Percentiles rank a stretch among this genome's conserved stretches.
Conservation (phyloP, 1,139 yeast genomes). For the Candida glucosophila region DNA sequence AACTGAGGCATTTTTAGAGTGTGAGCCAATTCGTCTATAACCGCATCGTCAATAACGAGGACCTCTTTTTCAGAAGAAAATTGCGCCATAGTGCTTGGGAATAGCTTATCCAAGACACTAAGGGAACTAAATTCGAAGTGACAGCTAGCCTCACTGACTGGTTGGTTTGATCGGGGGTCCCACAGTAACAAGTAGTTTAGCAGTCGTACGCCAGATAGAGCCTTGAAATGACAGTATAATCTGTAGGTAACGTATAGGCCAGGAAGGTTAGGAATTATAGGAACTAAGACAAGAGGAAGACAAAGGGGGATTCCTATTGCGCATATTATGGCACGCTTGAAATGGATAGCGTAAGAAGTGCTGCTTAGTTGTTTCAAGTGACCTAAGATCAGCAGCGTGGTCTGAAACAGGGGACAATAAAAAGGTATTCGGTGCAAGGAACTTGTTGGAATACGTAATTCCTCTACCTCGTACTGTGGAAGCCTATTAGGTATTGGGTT, state of each 20-base stretch:
- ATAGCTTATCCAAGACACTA: neutral
- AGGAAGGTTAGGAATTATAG: constrained; percentile 92
- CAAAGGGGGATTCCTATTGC: constrained; percentile 67
- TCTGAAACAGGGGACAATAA: constrained; percentile 32
- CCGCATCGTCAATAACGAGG: constrained; percentile 5
- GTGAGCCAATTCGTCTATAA: constrained; percentile 5
- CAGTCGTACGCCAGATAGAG: constrained; percentile 68
- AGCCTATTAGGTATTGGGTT: constrained; percentile 9
- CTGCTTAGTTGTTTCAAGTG: constrained; percentile 24
- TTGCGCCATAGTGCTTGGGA: constrained; percentile 6
- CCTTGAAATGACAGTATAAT: constrained; percentile 77
- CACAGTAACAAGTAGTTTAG: constrained; percentile 43
- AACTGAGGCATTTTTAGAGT: constrained; percentile 27
- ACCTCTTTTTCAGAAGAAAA: too few species aligned
- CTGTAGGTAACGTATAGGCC: constrained; percentile 82
- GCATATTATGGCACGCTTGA: constrained; percentile 33
- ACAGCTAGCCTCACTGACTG: too few species aligned
- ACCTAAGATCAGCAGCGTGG: constrained; percentile 19
- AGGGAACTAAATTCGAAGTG: too few species aligned
- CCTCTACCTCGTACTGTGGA: constrained; percentile 25
- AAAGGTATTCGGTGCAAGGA: constrained; percentile 35
- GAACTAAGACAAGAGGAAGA: constrained; percentile 71
- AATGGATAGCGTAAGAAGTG: constrained; percentile 20
- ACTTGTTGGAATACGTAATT: constrained; percentile 18
- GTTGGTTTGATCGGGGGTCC: constrained; percentile 8